phyloP scores from a whole-genome alignment of 768 basidiomycete species.

The Russula vinacea region DNA sequence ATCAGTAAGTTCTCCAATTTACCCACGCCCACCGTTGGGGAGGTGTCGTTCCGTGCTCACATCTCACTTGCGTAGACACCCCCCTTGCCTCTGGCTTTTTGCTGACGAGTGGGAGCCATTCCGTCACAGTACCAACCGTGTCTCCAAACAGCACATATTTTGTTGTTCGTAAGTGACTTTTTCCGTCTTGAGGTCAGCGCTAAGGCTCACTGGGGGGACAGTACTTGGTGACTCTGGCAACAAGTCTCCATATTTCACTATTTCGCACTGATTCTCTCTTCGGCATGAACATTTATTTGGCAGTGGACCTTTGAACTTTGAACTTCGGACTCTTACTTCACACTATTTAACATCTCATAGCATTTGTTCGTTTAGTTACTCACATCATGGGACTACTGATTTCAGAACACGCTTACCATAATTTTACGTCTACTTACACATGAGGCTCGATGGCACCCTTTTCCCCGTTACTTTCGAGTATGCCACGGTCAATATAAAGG shows the following conservation, averaged over 20 bases:
- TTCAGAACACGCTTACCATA: slow-evolving; percentile 8
- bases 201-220: slow-evolving; percentile 24
- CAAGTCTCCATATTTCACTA: slow-evolving; percentile 34
- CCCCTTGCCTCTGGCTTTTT: slow-evolving; percentile 3
- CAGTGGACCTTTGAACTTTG: slow-evolving; percentile 13
- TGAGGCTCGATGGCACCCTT: not conserved
- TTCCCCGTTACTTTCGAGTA: not conserved
- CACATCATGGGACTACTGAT: slow-evolving; percentile 15
- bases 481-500: not conserved
- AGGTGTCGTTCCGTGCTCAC: not conserved
- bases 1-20: too few relatives aligned
- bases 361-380: slow-evolving; percentile 3
- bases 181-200: not conserved
- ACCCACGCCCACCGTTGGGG: not conserved
- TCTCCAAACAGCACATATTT: not conserved
- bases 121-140: slow-evolving; percentile 1
- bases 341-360: not conserved
- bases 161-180: slow-evolving; percentile 18
- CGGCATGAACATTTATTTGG: slow-evolving; percentile 2
- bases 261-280: slow-evolving; percentile 21
- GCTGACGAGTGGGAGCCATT: not conserved
- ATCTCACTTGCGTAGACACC: not conserved
- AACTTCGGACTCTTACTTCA: slow-evolving; percentile 1
- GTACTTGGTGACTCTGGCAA: slow-evolving; percentile 51
- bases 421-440: slow-evolving; percentile 11